Percentiles rank a stretch among this genome's conserved stretches.
These are phyloP conservation scores for Thelonectria rubi DNA, from an alignment of 2,329 filamentous ascomycete genomes.

Conservation along the genomic window DNA sequence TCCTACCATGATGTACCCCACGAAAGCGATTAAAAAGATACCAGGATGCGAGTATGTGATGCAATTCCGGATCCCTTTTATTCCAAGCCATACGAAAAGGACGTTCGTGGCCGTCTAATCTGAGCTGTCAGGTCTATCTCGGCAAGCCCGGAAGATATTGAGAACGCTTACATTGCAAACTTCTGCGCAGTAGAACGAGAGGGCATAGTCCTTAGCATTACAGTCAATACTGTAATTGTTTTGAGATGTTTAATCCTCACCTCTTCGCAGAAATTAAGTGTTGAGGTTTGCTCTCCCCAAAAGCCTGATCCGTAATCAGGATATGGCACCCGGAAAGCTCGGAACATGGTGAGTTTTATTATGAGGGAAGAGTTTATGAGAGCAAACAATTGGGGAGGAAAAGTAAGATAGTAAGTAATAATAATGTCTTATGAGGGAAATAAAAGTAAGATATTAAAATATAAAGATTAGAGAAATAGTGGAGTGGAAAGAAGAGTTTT, in stretches of 20 bases:
- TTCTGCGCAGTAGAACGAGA: slow-evolving; percentile 78
- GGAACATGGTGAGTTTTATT: slow-evolving; percentile 30
- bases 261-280: slow-evolving; percentile 84
- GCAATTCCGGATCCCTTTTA: slow-evolving; percentile 79
- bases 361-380: no score
- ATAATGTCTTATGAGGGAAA: no score
- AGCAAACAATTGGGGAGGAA: no score
- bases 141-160: neutral
- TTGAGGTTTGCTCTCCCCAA: slow-evolving; percentile 77
- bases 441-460: no score
- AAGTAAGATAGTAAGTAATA: no score
- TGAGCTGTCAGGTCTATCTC: slow-evolving; percentile 16
- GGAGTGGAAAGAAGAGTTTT: no score
- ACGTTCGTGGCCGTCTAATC: slow-evolving; percentile 79
- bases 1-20: slow-evolving; percentile 64
- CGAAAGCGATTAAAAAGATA: slow-evolving; percentile 75
- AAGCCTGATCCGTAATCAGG: slow-evolving; percentile 61
- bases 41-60: slow-evolving; percentile 74
- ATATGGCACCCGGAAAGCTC: slow-evolving; percentile 49
- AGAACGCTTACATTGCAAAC: slow-evolving; percentile 67
- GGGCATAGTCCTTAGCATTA: slow-evolving; percentile 67
- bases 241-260: slow-evolving; percentile 49
- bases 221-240: no score
- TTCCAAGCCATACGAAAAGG: slow-evolving; percentile 80
- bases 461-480: no score